These are phyloP conservation scores for Heterobasidion annosum DNA, from an alignment of 1,284 basidiomycete species.

Conservation along the genomic window DNA sequence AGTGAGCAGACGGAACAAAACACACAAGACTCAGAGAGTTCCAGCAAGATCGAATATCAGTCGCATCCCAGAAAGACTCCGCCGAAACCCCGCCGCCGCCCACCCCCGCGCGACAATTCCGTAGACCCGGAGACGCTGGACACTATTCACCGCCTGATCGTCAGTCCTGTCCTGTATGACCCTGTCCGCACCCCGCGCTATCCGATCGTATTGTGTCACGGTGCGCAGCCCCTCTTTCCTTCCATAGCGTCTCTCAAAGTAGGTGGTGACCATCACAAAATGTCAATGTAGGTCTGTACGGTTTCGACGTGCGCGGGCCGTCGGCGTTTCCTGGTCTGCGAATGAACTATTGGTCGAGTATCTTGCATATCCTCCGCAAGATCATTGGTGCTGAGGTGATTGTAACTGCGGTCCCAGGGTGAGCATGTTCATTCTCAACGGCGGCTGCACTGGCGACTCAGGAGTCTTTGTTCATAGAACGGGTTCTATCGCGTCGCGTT, in stretches of 20 bases:
- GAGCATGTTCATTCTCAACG: slow-evolving; percentile 3
- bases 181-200: slow-evolving; percentile 75
- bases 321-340: slow-evolving; percentile 70
- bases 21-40: not conserved
- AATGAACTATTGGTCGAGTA: slow-evolving; percentile 93
- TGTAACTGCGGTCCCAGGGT: slow-evolving; percentile 93
- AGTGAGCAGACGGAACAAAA: not conserved
- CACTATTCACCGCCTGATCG: slow-evolving; percentile 66
- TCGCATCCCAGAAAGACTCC: not conserved
- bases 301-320: slow-evolving; percentile 84
- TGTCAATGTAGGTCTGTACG: slow-evolving; percentile 69
- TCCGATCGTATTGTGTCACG: slow-evolving; percentile 93
- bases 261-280: slow-evolving; percentile 7
- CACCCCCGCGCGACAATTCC: slow-evolving; percentile 5
- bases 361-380: slow-evolving; percentile 76
- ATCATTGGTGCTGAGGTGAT: slow-evolving; percentile 89
- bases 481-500: slow-evolving; percentile 83
- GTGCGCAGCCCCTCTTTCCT: slow-evolving; percentile 32
- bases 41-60: not conserved
- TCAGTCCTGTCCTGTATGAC: slow-evolving; percentile 64
- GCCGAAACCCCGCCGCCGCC: not conserved
- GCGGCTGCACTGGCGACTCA: not conserved
- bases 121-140: slow-evolving; percentile 23
- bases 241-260: slow-evolving; percentile 1
- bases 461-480: slow-evolving; percentile 44